Conservation (phyloP, 2,329 filamentous ascomycete genomes). For the Mycosphaerella sp. region DNA sequence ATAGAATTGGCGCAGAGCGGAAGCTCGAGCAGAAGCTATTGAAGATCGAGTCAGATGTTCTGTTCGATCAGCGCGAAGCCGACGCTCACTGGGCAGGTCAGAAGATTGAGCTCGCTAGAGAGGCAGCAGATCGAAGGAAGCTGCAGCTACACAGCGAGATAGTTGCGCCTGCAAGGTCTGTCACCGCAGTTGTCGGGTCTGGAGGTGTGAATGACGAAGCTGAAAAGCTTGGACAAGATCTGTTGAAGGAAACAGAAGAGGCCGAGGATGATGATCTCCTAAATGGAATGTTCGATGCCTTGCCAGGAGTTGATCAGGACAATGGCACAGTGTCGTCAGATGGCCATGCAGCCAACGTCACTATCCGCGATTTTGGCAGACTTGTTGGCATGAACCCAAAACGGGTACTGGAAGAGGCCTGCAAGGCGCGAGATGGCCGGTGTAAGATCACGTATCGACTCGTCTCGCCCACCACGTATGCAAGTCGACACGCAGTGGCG, state of each 20-base stretch:
- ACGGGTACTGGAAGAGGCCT: conserved; percentile 77
- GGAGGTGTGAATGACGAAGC: conserved; percentile 48
- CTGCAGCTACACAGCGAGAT: conserved; percentile 23
- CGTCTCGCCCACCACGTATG: conserved; percentile 67
- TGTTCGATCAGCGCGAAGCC: conserved; percentile 46
- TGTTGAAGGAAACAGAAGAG: conserved; percentile 38
- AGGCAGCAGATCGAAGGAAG: conserved; percentile 33
- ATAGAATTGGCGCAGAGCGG: conserved; percentile 45
- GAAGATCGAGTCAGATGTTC: conserved; percentile 60
- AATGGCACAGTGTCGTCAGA: conserved; percentile 31
- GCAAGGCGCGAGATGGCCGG: conserved; percentile 68
- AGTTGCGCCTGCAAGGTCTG: conserved; percentile 1
- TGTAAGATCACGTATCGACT: conserved; percentile 62
- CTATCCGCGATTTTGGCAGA: conserved; percentile 77
- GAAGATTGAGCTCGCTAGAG: conserved; percentile 39
- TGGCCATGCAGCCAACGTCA: conserved; percentile 41
- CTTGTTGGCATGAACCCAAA: conserved; percentile 69
- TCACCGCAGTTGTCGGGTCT: not conserved
- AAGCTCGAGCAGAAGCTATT: conserved; percentile 68
- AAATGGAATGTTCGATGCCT: conserved; percentile 51
- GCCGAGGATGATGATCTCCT: conserved; percentile 53
- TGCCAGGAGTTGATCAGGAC: conserved; percentile 29
- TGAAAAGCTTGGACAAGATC: conserved; percentile 34
- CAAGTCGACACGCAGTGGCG: conserved; percentile 66
- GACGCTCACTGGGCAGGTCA: conserved; percentile 42